phyloP scores from a whole-genome alignment of 148 eudicot species.

The Chenopodium quinoa region DNA sequence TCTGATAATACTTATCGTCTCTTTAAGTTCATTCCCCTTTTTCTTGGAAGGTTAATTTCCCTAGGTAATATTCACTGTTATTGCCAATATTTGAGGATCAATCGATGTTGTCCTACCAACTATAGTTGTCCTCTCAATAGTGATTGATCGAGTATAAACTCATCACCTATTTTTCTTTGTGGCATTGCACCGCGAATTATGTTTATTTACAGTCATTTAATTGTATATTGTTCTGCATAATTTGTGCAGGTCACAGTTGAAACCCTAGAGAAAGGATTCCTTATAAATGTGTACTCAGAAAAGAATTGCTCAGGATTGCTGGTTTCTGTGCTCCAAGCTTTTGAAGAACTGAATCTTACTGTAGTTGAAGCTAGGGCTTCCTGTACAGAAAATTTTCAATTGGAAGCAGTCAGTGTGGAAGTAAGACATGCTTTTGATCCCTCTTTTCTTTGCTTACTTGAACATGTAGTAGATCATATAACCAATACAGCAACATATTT shows the following conservation, averaged over 20 bases:
- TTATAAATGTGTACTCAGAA: slow-evolving; percentile 55
- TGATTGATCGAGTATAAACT: background rate
- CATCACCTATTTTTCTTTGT: background rate
- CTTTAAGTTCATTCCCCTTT: background rate
- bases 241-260: slow-evolving; percentile 60
- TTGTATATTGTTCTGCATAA: background rate
- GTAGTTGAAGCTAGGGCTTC: slow-evolving; percentile 78
- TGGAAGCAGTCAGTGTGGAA: slow-evolving; percentile 66
- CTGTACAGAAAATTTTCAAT: slow-evolving; percentile 55
- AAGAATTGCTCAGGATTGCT: slow-evolving; percentile 63
- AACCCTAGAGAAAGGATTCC: slow-evolving; percentile 69
- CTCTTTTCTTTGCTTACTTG: background rate
- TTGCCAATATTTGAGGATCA: background rate
- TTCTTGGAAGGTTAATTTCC: background rate
- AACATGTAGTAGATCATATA: background rate
- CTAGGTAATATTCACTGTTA: background rate
- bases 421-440: slow-evolving; percentile 33
- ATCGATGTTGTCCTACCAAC: background rate
- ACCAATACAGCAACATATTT: background rate
- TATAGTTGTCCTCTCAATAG: background rate
- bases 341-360: slow-evolving; percentile 70
- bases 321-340: slow-evolving; percentile 56
- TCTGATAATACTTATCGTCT: background rate
- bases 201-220: background rate
- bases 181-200: background rate